A percentile compares a stretch with the other conserved stretches of the same genome.
Conservation (phyloP, 768 basidiomycete genomes). For the Amanita exitialis region DNA sequence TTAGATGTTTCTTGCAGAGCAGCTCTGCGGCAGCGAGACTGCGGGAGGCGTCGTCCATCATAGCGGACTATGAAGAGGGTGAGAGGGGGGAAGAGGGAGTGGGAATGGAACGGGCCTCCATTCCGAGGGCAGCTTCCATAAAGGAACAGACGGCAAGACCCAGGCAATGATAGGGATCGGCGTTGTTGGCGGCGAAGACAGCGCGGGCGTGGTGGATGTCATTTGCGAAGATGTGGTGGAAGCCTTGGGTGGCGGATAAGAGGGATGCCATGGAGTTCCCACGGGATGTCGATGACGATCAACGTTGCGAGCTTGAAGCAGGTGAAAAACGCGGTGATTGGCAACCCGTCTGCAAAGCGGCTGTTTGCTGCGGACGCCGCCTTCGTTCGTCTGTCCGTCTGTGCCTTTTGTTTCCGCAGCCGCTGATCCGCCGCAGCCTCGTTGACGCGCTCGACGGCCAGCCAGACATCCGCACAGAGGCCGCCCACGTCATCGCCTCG, state of each 20-base stretch:
- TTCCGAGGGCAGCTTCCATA: slow-evolving; percentile 69
- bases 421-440: slow-evolving; percentile 29
- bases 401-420: slow-evolving; percentile 8
- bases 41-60: slow-evolving; percentile 54
- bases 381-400: slow-evolving; percentile 44
- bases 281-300: slow-evolving; percentile 3
- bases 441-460: slow-evolving; percentile 46
- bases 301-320: slow-evolving; percentile 40
- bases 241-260: slow-evolving; percentile 37
- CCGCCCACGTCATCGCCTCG: slow-evolving; percentile 67
- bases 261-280: slow-evolving; percentile 11
- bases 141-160: slow-evolving; percentile 67
- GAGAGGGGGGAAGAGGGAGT: neutral
- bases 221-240: slow-evolving; percentile 62
- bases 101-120: slow-evolving; percentile 44
- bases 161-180: slow-evolving; percentile 64
- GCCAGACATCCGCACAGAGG: slow-evolving; percentile 54
- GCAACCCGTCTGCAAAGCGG: slow-evolving; percentile 66
- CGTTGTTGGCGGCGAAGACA: slow-evolving; percentile 30
- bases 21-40: slow-evolving; percentile 51
- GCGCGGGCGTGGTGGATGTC: slow-evolving; percentile 45
- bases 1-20: slow-evolving; percentile 41
- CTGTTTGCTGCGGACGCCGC: slow-evolving; percentile 43
- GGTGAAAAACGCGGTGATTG: slow-evolving; percentile 70
- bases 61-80: slow-evolving; percentile 27